phyloP scores from a whole-genome alignment of 257 asterid genomes.

The Solanum verrucosum region DNA sequence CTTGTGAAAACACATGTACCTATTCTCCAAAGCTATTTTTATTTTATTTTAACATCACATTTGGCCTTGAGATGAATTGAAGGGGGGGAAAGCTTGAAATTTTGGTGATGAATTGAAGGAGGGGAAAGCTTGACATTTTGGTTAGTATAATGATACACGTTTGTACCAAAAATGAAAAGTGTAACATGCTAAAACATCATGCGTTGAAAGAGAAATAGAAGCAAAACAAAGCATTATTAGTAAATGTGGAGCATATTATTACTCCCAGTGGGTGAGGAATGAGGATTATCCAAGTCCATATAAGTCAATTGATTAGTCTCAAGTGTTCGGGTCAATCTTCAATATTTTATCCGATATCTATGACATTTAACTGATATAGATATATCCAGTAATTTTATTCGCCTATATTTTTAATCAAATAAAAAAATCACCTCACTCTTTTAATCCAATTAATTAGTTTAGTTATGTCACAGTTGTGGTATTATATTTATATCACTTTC shows the following conservation, averaged over 20 bases:
- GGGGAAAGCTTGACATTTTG: neutral
- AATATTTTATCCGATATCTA: too few relatives aligned
- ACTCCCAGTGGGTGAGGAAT: rapidly evolving
- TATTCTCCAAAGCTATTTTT: neutral
- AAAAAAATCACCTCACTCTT: neutral
- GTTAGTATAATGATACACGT: neutral
- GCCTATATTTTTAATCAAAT: too few relatives aligned
- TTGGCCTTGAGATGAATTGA: neutral
- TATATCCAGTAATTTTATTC: too few relatives aligned
- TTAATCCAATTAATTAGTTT: neutral
- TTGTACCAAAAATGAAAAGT: neutral
- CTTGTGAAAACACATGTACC: neutral
- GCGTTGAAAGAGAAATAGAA: neutral
- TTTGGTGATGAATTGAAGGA: neutral
- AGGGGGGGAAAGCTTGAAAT: neutral
- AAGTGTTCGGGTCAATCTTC: neutral
- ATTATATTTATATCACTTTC: neutral
- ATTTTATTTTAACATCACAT: neutral
- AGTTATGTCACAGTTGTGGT: neutral
- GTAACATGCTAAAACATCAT: neutral
- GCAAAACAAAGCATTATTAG: neutral
- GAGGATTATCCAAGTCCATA: neutral
- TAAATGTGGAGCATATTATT: neutral
- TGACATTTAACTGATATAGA: neutral
- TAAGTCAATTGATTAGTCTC: too few relatives aligned